A percentile compares a stretch with the other conserved stretches of the same genome.
These are phyloP conservation scores for Nadsonia commutata DNA, from an alignment of 1,139 yeast genomes.

Conservation along the genomic window DNA sequence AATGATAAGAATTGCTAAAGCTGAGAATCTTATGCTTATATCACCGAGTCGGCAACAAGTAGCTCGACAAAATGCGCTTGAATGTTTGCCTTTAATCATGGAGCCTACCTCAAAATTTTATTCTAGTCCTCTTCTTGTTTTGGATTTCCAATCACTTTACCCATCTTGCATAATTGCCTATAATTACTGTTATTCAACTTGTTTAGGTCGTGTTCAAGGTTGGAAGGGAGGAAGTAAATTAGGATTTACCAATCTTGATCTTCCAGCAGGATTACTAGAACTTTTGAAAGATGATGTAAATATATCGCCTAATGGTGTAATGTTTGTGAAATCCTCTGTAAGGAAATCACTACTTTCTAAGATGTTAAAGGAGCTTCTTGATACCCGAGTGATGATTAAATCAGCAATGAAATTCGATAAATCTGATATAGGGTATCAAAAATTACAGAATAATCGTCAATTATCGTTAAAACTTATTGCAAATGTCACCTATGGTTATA, in stretches of 20 bases:
- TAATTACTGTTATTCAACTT: conserved; percentile 81
- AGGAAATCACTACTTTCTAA: conserved; percentile 65
- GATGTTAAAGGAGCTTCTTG: conserved; percentile 72
- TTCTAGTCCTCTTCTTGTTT: conserved; percentile 74
- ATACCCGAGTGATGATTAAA: conserved; percentile 67
- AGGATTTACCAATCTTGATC: conserved; percentile 34
- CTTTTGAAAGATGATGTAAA: conserved; percentile 39
- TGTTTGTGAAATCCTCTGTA: conserved; percentile 51
- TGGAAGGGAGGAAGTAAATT: conserved; percentile 32
- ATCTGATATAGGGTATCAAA: conserved; percentile 32
- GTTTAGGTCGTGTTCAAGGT: conserved; percentile 51
- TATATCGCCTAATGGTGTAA: conserved; percentile 76
- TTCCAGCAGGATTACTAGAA: conserved; percentile 45
- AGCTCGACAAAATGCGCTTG: conserved; percentile 71
- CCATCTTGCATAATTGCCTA: conserved; percentile 89
- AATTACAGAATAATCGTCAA: conserved; percentile 62
- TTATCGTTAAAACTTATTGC: conserved; percentile 81
- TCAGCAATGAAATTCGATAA: conserved; percentile 42
- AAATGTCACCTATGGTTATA: conserved; percentile 89
- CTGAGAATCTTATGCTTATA: conserved; percentile 54
- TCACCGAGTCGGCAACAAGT: conserved; percentile 79
- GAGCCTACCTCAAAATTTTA: conserved; percentile 81
- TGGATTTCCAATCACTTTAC: conserved; percentile 86
- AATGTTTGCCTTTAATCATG: conserved; percentile 79
- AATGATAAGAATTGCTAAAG: conserved; percentile 54